Evolutionary conservation across 2,329 filamentous ascomycete genomes (phyloP).

Genomic region (Aspergillus sp.): DNA sequence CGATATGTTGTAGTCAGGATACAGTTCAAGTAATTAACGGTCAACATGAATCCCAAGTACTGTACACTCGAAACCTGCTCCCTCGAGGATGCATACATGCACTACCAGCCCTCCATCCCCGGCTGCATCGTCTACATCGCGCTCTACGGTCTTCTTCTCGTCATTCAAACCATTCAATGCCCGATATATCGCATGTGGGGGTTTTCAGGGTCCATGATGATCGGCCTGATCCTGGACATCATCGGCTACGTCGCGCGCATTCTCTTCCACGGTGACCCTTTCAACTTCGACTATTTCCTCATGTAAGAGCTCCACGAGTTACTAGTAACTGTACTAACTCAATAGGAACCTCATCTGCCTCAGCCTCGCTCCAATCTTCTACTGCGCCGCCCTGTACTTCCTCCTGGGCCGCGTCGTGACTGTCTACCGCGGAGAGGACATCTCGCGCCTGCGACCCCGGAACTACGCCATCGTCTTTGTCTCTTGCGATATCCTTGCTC

Average conservation of each 20-base stretch:
- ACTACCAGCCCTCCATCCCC: conserved; percentile 54
- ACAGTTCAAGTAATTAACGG: not conserved
- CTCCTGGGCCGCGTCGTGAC: conserved; percentile 50
- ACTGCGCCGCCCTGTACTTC: conserved; percentile 62
- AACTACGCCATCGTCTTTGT: conserved; percentile 53
- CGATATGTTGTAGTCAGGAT: not conserved
- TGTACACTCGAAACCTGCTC: conserved; percentile 14
- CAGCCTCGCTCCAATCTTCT: conserved; percentile 64
- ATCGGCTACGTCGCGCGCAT: conserved; percentile 62
- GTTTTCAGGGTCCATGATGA: conserved; percentile 43
- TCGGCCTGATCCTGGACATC: conserved; percentile 58
- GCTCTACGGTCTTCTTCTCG: conserved; percentile 48
- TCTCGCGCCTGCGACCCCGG: conserved; percentile 33
- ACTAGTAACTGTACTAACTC: not conserved
- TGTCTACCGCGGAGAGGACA: conserved; percentile 29
- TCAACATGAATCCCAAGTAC: conserved; percentile 12
- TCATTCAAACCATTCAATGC: conserved; percentile 51
- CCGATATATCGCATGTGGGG: conserved; percentile 17
- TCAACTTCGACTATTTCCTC: conserved; percentile 44
- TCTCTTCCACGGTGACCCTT: conserved; percentile 54
- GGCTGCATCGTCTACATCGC: conserved; percentile 55
- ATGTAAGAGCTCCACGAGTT: conserved; percentile 26
- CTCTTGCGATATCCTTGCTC: conserved; percentile 60
- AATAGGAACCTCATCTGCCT: conserved; percentile 60
- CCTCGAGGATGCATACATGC: conserved; percentile 44